Percentiles rank a stretch among this genome's conserved stretches.
These are phyloP conservation scores for Rosa persica DNA, from an alignment of 306 rosid genomes.

Conservation along the genomic window DNA sequence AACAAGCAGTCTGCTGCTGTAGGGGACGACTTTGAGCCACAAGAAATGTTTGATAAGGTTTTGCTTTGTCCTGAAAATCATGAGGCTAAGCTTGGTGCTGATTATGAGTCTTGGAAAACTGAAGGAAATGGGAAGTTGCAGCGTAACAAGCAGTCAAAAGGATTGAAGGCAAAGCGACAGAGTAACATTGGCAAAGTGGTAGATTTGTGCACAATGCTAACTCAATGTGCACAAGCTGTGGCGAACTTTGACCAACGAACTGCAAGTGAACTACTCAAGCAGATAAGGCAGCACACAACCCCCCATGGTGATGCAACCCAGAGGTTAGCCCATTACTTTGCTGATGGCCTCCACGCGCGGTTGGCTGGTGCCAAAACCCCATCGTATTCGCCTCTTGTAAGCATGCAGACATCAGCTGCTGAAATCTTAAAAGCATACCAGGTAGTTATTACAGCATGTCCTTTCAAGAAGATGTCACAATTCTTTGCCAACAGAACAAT, in stretches of 20 bases:
- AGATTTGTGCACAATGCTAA: conserved; percentile 40
- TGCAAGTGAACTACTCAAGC: conserved; percentile 26
- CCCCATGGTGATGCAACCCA: conserved; percentile 39
- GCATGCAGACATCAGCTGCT: conserved; percentile 32
- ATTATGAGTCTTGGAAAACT: conserved; percentile 4
- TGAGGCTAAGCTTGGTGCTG: not conserved
- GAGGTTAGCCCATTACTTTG: conserved; percentile 45
- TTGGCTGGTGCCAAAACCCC: conserved; percentile 31
- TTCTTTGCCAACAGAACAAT: conserved; percentile 35
- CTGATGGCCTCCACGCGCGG: conserved; percentile 41
- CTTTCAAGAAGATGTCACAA: conserved; percentile 30
- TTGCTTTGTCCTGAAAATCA: conserved; percentile 25
- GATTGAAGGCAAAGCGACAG: conserved; percentile 18
- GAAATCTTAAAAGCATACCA: conserved; percentile 34
- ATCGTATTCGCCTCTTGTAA: conserved; percentile 20
- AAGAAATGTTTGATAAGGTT: conserved; percentile 38
- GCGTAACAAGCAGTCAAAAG: conserved; percentile 15
- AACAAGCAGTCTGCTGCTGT: conserved; percentile 31
- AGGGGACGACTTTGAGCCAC: conserved; percentile 28
- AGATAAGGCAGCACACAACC: conserved; percentile 36
- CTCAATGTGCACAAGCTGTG: conserved; percentile 43
- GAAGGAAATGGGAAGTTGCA: conserved; percentile 19
- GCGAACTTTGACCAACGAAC: conserved; percentile 26
- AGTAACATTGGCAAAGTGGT: conserved; percentile 16
- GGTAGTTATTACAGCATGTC: conserved; percentile 35